Conservation (phyloP, 805 yeast species). For the Dipodascopsis uninucleata region DNA sequence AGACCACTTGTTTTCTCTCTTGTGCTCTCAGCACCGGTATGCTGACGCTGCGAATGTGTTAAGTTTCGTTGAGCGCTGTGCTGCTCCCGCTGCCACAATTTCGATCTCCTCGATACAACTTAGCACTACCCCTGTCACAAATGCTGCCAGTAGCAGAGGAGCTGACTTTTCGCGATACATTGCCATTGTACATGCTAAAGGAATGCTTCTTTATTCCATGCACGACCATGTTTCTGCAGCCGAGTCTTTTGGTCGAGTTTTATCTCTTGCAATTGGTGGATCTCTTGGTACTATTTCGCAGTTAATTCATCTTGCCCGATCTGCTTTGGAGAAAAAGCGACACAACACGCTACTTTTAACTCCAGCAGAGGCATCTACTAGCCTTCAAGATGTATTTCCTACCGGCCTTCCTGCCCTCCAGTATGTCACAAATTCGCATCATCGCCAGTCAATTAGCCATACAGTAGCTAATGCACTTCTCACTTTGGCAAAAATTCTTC, state of each 20-base stretch:
- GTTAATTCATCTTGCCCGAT: slow-evolving; percentile 11
- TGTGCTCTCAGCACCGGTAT: slow-evolving; percentile 23
- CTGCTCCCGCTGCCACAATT: slow-evolving; percentile 5
- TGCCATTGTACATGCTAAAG: slow-evolving; percentile 23
- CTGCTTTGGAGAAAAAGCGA: slow-evolving; percentile 12
- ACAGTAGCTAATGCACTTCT: slow-evolving; percentile 33
- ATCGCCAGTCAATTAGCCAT: slow-evolving; percentile 19
- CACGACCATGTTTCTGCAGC: slow-evolving; percentile 32
- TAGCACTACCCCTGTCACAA: too few relatives aligned
- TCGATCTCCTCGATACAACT: slow-evolving; percentile 26
- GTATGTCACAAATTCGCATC: slow-evolving; percentile 8
- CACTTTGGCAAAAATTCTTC: slow-evolving; percentile 36
- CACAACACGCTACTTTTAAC: slow-evolving; percentile 15
- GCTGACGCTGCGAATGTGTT: slow-evolving; percentile 25
- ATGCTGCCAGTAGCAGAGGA: too few relatives aligned
- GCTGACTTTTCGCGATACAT: slow-evolving; percentile 26
- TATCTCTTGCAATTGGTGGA: slow-evolving; percentile 15
- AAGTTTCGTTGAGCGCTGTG: slow-evolving; percentile 16
- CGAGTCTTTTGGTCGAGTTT: slow-evolving; percentile 27
- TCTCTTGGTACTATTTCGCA: slow-evolving; percentile 7
- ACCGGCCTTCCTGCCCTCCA: slow-evolving; percentile 19
- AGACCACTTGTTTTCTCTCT: slow-evolving; percentile 30
- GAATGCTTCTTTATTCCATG: slow-evolving; percentile 29
- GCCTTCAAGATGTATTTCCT: slow-evolving; percentile 27
- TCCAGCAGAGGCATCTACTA: slow-evolving; percentile 17